Percentiles rank a stretch among this genome's conserved stretches.
These are phyloP conservation scores for Solanum virginianum DNA, from an alignment of 257 asterid genomes.

Conservation along the genomic window DNA sequence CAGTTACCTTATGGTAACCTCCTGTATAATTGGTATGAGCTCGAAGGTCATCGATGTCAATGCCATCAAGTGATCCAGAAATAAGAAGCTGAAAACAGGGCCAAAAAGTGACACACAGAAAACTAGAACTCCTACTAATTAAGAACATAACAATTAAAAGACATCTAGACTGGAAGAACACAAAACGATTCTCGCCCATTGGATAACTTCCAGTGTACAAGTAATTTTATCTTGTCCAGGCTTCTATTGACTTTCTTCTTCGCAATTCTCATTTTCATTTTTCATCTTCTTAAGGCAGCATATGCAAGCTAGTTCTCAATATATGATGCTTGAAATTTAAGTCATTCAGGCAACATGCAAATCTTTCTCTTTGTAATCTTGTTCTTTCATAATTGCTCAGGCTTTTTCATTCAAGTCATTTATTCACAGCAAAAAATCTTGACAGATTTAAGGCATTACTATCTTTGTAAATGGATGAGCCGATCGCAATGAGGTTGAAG, in stretches of 20 bases:
- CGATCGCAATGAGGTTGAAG: too few relatives aligned
- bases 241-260: neutral
- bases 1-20: slow-evolving; percentile 69
- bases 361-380: neutral
- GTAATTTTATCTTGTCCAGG: neutral
- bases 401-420: neutral
- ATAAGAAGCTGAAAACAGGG: slow-evolving; percentile 62
- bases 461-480: neutral
- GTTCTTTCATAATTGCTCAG: neutral
- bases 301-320: neutral
- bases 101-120: neutral
- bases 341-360: neutral
- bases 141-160: neutral
- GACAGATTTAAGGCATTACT: neutral
- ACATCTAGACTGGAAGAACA: neutral
- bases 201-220: neutral
- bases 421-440: neutral
- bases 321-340: neutral
- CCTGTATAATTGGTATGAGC: slow-evolving; percentile 75
- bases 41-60: slow-evolving; percentile 79
- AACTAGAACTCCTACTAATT: neutral
- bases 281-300: neutral
- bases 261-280: neutral
- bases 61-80: slow-evolving; percentile 87
- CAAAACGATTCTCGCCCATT: neutral